Evolutionary conservation across 73 alveolate species (phyloP), one percentile per base, ranked within the genome.

Genomic region (Tetrahymena thermophila): DNA sequence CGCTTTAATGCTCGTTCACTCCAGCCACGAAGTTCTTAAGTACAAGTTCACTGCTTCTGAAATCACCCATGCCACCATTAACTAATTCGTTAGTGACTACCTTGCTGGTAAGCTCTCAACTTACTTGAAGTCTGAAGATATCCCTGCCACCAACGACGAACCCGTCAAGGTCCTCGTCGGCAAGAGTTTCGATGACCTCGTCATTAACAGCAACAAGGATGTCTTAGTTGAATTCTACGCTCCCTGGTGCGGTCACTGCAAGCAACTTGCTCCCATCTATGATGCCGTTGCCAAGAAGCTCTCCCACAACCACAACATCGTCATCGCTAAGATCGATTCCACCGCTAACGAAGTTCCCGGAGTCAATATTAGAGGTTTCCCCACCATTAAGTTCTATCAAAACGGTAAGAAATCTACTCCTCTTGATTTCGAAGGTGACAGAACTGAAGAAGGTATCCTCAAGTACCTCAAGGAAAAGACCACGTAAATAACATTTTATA

Each of bases 211-310:
- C 89, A 98, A 97, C 94, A 94, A 96, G 71, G 99, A 99, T 96
- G 99, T 98, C 95, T 97, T 99, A 94, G 98, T 99, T 85, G 98
- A 99, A 97, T 99, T 98, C 96, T 99, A 99, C 96, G 99, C 99
- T 84, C 99, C 99, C 84, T 98, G 99, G 99, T 99, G 99, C 96
- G 99, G 99, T 56, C 99, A 99, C 98, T 99, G 99, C 98, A 98
- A 99, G 95, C 94, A 98, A 85, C 98, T 99, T 84, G 99, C 99
- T 34, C 99, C 99, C 42, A 98, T 97, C 96, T 99, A 97, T 96
- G 98, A 98, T 35, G 97, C 97, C 85, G 97, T 98, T 55, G 99
- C 99, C 85, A 94, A 94, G 85, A 98, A 98, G 93, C 94, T 98
- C 93, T 97, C 71, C 25, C 98, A 97, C 56, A 95, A 96, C 93